phyloP scores from a whole-genome alignment of 1,284 basidiomycete genomes.

The Moesziomyces parantarcticus region DNA sequence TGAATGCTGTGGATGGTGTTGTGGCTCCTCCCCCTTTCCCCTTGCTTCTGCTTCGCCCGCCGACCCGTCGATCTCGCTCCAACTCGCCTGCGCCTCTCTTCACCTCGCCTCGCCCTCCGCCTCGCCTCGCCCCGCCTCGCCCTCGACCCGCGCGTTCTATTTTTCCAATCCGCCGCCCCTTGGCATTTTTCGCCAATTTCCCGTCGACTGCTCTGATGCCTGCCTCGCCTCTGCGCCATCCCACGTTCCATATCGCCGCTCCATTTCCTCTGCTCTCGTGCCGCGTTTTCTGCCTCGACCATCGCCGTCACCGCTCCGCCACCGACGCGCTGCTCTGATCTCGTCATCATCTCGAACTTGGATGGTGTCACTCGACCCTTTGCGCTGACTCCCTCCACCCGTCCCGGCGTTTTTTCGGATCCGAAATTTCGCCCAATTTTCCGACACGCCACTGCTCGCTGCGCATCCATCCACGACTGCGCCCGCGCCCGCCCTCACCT shows the following conservation, averaged over 20 bases:
- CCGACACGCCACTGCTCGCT: slow-evolving; percentile 4
- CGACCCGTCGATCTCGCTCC: slow-evolving; percentile 7
- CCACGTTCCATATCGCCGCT: background rate
- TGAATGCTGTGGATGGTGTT: slow-evolving; percentile 1
- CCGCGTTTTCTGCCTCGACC: slow-evolving; percentile 5
- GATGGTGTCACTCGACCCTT: slow-evolving; percentile 32
- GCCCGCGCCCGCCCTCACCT: slow-evolving; percentile 5
- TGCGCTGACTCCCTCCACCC: background rate
- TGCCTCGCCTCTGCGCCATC: background rate
- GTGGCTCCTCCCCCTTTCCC: background rate
- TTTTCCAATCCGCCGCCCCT: slow-evolving; percentile 16
- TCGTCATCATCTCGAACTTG: slow-evolving; percentile 19
- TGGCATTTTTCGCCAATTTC: slow-evolving; percentile 29
- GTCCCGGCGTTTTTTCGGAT: slow-evolving; percentile 19
- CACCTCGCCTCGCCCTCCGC: slow-evolving; percentile 13
- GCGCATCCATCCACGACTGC: slow-evolving; percentile 20
- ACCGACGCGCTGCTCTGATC: slow-evolving; percentile 13
- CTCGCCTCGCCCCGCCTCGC: slow-evolving; percentile 15
- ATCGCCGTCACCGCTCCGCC: slow-evolving; percentile 9
- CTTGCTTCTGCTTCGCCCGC: slow-evolving; percentile 13
- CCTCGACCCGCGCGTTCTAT: slow-evolving; percentile 29
- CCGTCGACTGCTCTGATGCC: slow-evolving; percentile 43
- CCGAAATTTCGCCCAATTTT: slow-evolving; percentile 17
- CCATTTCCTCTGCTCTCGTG: slow-evolving; percentile 37
- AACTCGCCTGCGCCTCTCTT: background rate